A percentile compares a stretch with the other conserved stretches of the same genome.
phyloP scores from a whole-genome alignment of 495 filamentous ascomycete species.

The Glarea lozoyensis region DNA sequence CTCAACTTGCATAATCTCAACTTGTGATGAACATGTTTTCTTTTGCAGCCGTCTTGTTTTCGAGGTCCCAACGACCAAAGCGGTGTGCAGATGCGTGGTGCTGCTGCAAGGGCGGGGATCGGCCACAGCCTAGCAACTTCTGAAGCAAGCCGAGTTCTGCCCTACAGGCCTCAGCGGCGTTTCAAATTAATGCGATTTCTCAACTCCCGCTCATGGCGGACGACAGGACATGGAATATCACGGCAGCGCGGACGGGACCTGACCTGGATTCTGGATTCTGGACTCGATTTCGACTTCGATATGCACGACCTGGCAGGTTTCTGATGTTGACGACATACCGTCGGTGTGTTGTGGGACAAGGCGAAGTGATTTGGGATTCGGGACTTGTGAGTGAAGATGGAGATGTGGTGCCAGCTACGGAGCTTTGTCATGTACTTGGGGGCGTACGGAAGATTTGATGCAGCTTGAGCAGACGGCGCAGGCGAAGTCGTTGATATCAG shows the following conservation, averaged over 20 bases:
- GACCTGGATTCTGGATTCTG: constrained; percentile 8
- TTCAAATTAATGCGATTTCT: constrained; percentile 8
- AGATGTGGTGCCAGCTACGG: too few species aligned
- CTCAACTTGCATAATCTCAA: too few species aligned
- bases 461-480: too few species aligned
- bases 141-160: constrained; percentile 20
- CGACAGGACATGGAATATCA: not conserved
- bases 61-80: not conserved
- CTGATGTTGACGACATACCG: too few species aligned
- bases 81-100: not conserved
- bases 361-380: too few species aligned
- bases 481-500: too few species aligned
- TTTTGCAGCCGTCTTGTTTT: constrained; percentile 7
- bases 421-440: too few species aligned
- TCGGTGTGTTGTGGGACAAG: too few species aligned
- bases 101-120: not conserved
- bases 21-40: constrained; percentile 14
- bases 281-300: too few species aligned
- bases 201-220: constrained; percentile 3
- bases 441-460: too few species aligned
- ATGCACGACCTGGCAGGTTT: too few species aligned
- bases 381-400: too few species aligned
- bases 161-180: constrained; percentile 13
- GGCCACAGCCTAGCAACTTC: constrained; percentile 1
- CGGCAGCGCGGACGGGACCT: constrained; percentile 6